Evolutionary conservation across 2,329 filamentous ascomycete species (phyloP), one percentile per base, ranked within the genome.

Genomic region (Claviceps sp.): DNA sequence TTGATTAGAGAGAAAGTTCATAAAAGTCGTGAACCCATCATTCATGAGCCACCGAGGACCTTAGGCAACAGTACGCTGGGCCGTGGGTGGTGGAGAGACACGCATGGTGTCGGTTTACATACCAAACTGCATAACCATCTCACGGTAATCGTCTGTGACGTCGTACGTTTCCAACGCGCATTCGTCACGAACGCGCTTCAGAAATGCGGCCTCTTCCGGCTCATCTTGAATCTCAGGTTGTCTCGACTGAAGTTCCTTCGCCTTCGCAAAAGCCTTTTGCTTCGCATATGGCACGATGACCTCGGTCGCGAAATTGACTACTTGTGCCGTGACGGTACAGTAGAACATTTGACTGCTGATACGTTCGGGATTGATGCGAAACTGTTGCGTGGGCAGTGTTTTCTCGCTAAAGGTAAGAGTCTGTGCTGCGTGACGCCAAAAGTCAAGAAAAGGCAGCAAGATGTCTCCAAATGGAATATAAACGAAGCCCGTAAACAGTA

Each of bases 311-410:
- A 96, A 84, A 63, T 86, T 93, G 60, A 98, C 84, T 40, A 96
- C 78, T 63, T 96, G 91, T 0, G 89, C 91, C 0, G 91, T 96
- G 37, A 97, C 87, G 0, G 91, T 95, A 56, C 95, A 93, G 70
- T 95, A 97, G 56, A 96, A 93, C 65, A 96, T 88, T 65, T 97
- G 91, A 59, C 89, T 86, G 60, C 84, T 86, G 38, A 97, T 80
- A 16, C 93, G 78, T 57, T 83, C 77, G 0, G 88, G 85, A 62
- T 97, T 89, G 68, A 96, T 86, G 50, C 82, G 75, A 65, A 96
- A 98, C 24, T 78, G 74, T 49, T 72, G 69, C 5, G 76, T 78
- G 26, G 79, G 73, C 30, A 88, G 69, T 50, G 87, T 78, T 62
- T 88, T 84, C 55, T 90, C 83, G 57, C 85, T 80, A 52, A 87